A percentile compares a stretch with the other conserved stretches of the same genome.
Conservation (phyloP, 2,329 filamentous ascomycete genomes). For the Aphanoascus verrucosus region DNA sequence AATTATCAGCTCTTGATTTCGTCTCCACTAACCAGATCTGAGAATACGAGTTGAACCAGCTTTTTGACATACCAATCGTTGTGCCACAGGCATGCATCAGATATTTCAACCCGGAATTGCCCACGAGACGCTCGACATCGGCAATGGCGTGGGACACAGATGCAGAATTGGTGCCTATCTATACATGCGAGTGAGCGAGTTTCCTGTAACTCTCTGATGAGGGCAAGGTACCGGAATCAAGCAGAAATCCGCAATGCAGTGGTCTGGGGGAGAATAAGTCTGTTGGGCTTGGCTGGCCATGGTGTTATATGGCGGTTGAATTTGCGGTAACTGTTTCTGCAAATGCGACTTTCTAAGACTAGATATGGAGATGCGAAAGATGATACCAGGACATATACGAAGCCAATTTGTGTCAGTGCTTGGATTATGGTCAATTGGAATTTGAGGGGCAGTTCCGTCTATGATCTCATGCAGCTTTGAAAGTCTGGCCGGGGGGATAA, state of each 20-base stretch:
- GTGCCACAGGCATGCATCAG: conserved; percentile 91
- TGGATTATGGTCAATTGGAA: too few species aligned
- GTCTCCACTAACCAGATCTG: too few species aligned
- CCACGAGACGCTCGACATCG: conserved; percentile 73
- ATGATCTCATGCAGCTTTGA: too few species aligned
- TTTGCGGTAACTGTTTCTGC: background rate
- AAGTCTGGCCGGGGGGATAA: too few species aligned
- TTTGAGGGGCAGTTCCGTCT: too few species aligned
- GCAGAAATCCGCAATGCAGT: conserved; percentile 84
- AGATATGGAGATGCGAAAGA: too few species aligned
- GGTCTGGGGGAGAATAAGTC: conserved; percentile 49
- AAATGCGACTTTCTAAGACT: background rate
- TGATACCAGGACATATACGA: too few species aligned
- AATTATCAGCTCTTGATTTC: background rate
- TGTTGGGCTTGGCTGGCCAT: conserved; percentile 8
- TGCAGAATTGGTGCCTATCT: conserved; percentile 68
- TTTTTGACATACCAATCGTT: conserved; percentile 63
- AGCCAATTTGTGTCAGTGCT: too few species aligned
- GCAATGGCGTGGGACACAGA: conserved; percentile 78
- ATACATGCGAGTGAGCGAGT: background rate
- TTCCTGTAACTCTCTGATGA: background rate
- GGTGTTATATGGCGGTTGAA: background rate
- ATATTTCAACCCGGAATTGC: conserved; percentile 68
- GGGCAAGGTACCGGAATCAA: conserved; percentile 57
- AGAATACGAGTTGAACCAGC: background rate